Percentiles rank a stretch among this genome's conserved stretches.
Conservation (phyloP, 495 filamentous ascomycete species). For the Lasiosphaeris hirsuta region DNA sequence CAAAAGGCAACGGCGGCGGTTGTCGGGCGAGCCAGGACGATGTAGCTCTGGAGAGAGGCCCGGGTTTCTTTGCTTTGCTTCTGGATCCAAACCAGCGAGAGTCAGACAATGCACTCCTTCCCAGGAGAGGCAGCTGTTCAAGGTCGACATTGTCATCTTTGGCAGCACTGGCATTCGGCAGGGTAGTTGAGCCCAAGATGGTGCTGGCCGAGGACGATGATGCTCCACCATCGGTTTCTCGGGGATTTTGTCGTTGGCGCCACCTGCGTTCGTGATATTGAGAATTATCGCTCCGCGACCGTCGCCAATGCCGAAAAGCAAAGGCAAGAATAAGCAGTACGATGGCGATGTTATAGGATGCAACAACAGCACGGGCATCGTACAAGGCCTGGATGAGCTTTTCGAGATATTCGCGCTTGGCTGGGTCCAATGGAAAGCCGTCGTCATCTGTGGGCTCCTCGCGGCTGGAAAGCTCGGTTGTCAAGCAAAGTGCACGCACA, state of each 20-base stretch:
- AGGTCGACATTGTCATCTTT: conserved; percentile 16
- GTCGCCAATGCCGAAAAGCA: conserved; percentile 26
- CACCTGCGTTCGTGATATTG: conserved; percentile 15
- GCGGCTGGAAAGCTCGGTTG: background rate
- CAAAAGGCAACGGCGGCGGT: conserved; percentile 48
- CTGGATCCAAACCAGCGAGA: no score
- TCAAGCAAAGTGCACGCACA: background rate
- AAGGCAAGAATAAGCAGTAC: conserved; percentile 27
- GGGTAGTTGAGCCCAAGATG: conserved; percentile 10
- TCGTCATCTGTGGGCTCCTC: background rate
- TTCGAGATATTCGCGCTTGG: conserved; percentile 33
- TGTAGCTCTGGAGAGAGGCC: conserved; percentile 5
- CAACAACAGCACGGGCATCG: conserved; percentile 32
- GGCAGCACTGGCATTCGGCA: background rate
- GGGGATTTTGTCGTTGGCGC: background rate
- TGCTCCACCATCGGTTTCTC: background rate
- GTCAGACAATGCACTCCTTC: background rate
- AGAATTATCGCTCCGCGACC: conserved; percentile 14
- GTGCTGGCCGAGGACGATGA: conserved; percentile 19
- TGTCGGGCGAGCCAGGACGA: conserved; percentile 48
- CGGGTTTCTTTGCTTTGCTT: background rate
- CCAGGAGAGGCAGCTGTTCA: conserved; percentile 20
- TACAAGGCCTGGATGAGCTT: conserved; percentile 31
- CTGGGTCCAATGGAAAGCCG: conserved; percentile 19
- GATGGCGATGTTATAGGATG: conserved; percentile 36